A percentile compares a stretch with the other conserved stretches of the same genome.
These are phyloP conservation scores for Vigna reflexopilosa DNA, from an alignment of 306 rosid species.

Conservation along the genomic window DNA sequence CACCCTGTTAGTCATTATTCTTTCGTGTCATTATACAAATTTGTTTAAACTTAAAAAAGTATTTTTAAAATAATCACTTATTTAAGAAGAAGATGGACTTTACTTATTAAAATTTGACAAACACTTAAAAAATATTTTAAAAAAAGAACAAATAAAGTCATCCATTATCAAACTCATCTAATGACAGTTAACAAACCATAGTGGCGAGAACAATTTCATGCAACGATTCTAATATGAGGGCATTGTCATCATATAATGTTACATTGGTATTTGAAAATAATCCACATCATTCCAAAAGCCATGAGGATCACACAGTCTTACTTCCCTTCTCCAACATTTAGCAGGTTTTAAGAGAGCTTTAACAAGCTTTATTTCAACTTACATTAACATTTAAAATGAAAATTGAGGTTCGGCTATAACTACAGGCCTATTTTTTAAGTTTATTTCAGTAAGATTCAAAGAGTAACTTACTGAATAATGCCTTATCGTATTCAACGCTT, in stretches of 20 bases:
- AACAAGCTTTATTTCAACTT: neutral
- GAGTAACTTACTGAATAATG: too few species aligned
- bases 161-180: slow-evolving; percentile 16
- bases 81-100: too few species aligned
- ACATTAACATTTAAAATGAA: neutral
- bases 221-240: neutral
- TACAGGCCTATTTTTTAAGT: too few species aligned
- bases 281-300: slow-evolving; percentile 23
- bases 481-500: too few species aligned
- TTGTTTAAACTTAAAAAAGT: too few species aligned
- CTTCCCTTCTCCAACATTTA: slow-evolving; percentile 6
- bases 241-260: neutral
- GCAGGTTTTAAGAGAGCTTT: neutral
- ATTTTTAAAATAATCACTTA: neutral
- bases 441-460: too few species aligned
- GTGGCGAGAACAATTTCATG: neutral
- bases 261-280: neutral
- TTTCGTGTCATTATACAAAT: neutral
- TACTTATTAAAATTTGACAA: too few species aligned
- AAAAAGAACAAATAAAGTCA: neutral
- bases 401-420: neutral
- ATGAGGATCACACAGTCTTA: neutral
- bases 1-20: neutral
- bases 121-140: too few species aligned
- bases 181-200: neutral